Conservation (phyloP, 208 protist species). For the Crithidia fasciculata region DNA sequence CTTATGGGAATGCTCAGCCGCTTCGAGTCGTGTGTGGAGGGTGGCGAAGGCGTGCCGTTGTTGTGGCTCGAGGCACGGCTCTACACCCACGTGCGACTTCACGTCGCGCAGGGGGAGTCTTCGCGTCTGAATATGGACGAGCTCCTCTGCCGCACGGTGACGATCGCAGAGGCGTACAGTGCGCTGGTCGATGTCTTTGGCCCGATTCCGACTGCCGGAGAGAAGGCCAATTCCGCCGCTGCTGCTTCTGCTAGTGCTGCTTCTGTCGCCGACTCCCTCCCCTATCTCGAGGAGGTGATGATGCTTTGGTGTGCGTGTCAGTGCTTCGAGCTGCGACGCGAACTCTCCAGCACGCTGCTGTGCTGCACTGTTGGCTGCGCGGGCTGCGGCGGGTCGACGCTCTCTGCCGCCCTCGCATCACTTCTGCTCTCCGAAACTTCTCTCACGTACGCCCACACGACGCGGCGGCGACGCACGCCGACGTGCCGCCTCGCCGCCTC, state of each 20-base stretch:
- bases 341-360: constrained; percentile 20
- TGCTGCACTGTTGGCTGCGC: constrained; percentile 27
- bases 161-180: constrained; percentile 23
- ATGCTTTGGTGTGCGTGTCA: constrained; percentile 52
- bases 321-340: constrained; percentile 53
- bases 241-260: background rate
- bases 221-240: background rate
- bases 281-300: constrained; percentile 22
- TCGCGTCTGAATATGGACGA: constrained; percentile 45
- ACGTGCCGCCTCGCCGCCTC: constrained; percentile 30
- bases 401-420: constrained; percentile 8
- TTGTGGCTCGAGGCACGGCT: constrained; percentile 54
- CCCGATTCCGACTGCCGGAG: too few species aligned
- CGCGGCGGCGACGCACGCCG: constrained; percentile 25
- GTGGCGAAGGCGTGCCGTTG: constrained; percentile 19
- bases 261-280: background rate
- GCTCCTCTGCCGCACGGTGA: constrained; percentile 33
- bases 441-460: background rate
- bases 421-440: constrained; percentile 8
- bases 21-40: constrained; percentile 25
- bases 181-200: constrained; percentile 13
- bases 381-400: constrained; percentile 27
- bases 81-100: constrained; percentile 32
- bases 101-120: constrained; percentile 24
- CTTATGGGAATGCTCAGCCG: constrained; percentile 39